Base-by-base conservation (phyloP, 148 eudicot genomes). In the Silene uniflora region DNA sequence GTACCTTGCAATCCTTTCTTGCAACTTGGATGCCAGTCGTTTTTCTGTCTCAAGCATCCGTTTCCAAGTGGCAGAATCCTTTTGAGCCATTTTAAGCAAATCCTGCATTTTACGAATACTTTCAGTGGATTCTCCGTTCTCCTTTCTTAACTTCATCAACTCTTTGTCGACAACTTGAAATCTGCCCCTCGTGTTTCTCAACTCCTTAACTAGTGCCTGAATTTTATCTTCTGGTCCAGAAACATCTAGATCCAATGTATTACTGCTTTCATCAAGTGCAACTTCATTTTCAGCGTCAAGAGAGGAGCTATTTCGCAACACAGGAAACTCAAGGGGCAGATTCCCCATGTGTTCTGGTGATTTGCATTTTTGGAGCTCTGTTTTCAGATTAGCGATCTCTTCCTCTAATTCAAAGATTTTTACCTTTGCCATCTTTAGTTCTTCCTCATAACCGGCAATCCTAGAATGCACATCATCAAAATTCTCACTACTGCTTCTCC, bases 1-100 rank as follows among this genome's bases (percentile, higher is more conserved):
- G 89, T 93, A 93, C 77, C 98, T 91, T 19, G 77, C 81, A 10
- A 93, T 87, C 74, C 93, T 81, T 60, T 89, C 98, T 65, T 85
- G 91, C 71, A 87, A 67, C 80, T 88, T 91, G 3, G 87, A 71
- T 21, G 79, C 87, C 71, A 87, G 90, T 62, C 86, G 77, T 76
- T 89, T 89, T 79, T 91, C 97, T 46, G 73, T 84, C 63, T 90
- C 94, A 59, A 87, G 55, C 76, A 90, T 91, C 8, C 77, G 77
- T 83, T 89, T 91, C 91, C 87, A 86, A 1, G 61, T 74, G 60
- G 87, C 73, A 44, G 76, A 76, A 69, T 91, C 94, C 76, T 90
- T 88, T 80, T 89, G 87, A 72, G 90, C 84, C 67, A 77, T 72
- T 65, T 83, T 81, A 24, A 88, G 87, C 79, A 88, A 85, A 54